Evolutionary conservation across 306 rosid species (phyloP), one percentile per base, ranked within the genome.

Genomic region (Cucumis melo): DNA sequence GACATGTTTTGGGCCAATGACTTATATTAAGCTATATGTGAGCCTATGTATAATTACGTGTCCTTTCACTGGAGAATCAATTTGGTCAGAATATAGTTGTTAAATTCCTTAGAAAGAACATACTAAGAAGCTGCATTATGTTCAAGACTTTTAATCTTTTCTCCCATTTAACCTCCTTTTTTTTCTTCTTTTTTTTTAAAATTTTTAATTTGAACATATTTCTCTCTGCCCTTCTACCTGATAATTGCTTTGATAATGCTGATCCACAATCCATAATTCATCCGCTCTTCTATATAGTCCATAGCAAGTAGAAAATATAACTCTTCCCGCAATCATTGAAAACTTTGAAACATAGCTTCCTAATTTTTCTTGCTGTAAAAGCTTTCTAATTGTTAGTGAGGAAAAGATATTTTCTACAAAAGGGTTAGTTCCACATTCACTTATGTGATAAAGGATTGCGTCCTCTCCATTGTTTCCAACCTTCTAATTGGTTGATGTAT

Each of bases 1-100:
- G 86, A 59, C 8, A 93, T 89, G 96, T 86, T 78, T 64, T 44
- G 89, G 89, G 97, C 83, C 85, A 87, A 84, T 27, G 39, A n/a
- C 80, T 75, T 38, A 78, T 27, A 1, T 7, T 0, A 29, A 84
- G 83, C 74, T 81, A 83, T 79, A 83, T 95, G 95, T 89, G 98
- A 91, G 88, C 96, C 81, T n/a, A 15, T 59, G n/a, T 20, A 9
- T 5, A 46, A 23, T 72, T 87, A 87, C 91, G 91, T 91, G 97
- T 93, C 98, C 98, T 93, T 93, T 95, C 96, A 60, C 98, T 93
- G 98, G 91, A 57, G 19, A 24, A 23, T 59, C 17, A 7, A 62
- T 29, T 62, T 14, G 15, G 41, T 62, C 14, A 29, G 19, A 32
- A 15, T 14, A 61, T 15, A 29, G 42, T 15, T 29, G 12, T 17